phyloP scores from a whole-genome alignment of 352 stramenopile genomes.

The Pythium periplocum region DNA sequence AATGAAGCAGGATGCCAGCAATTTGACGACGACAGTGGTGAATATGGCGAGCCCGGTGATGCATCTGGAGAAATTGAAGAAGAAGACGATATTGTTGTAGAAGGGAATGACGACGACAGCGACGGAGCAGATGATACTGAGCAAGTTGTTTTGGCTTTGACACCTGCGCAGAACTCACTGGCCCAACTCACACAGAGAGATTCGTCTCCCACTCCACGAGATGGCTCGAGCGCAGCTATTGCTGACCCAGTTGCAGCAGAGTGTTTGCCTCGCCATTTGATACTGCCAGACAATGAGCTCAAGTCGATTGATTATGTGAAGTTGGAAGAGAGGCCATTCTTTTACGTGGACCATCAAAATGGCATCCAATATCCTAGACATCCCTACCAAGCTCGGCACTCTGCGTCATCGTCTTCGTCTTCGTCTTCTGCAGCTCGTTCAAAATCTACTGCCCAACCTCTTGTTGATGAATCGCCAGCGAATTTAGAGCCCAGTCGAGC shows the following conservation, averaged over 20 bases:
- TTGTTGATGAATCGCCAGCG: constrained; percentile 10
- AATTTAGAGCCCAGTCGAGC: constrained; percentile 18
- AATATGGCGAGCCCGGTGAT: neutral
- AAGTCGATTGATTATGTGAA: constrained; percentile 12
- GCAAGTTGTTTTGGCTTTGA: neutral
- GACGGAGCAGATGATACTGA: constrained; percentile 33
- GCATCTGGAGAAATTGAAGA: constrained; percentile 8
- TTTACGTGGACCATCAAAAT: constrained; percentile 17
- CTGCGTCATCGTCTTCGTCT: neutral
- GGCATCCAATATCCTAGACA: constrained; percentile 33
- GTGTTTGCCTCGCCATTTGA: too few relatives aligned
- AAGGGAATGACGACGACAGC: constrained; percentile 36
- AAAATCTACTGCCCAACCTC: neutral
- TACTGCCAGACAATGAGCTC: neutral
- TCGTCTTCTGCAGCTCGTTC: too few relatives aligned
- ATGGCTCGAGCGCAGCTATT: too few relatives aligned
- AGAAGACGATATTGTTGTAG: constrained; percentile 20
- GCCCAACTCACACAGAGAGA: too few relatives aligned
- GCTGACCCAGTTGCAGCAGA: too few relatives aligned
- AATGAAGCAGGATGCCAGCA: too few relatives aligned
- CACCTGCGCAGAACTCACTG: too few relatives aligned
- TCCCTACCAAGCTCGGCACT: constrained; percentile 1
- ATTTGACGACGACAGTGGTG: too few relatives aligned
- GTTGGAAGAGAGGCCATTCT: constrained; percentile 24
- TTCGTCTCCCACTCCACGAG: too few relatives aligned